phyloP scores from a whole-genome alignment of 1,284 basidiomycete species.

The Cryptococcus deneoformans region DNA sequence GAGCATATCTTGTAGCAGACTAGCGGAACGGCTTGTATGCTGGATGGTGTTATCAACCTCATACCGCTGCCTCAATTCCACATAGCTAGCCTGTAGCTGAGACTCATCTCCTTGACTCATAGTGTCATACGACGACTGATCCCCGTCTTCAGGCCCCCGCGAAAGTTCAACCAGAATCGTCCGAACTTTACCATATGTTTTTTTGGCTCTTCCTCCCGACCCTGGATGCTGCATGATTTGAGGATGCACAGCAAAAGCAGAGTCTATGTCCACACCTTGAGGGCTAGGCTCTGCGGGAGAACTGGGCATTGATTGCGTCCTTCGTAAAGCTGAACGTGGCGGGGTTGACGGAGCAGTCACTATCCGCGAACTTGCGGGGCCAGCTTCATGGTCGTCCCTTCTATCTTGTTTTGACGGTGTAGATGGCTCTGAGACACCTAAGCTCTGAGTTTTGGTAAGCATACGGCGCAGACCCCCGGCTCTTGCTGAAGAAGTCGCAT shows the following conservation, averaged over 20 bases:
- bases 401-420: not conserved
- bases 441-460: constrained; percentile 41
- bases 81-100: constrained; percentile 32
- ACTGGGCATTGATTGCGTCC: constrained; percentile 15
- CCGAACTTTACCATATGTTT: constrained; percentile 34
- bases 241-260: not conserved
- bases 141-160: not conserved
- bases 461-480: constrained; percentile 25
- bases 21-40: constrained; percentile 16
- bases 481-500: not conserved
- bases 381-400: not conserved
- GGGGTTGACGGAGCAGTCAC: constrained; percentile 13
- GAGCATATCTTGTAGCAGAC: constrained; percentile 21
- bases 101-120: constrained; percentile 2
- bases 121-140: not conserved
- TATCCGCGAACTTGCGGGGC: constrained; percentile 6
- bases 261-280: not conserved
- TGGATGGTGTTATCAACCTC: constrained; percentile 35
- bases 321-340: not conserved
- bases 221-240: constrained; percentile 4
- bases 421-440: constrained; percentile 14
- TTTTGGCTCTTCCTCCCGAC: constrained; percentile 25
- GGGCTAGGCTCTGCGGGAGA: constrained; percentile 13
- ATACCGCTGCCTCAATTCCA: constrained; percentile 39
- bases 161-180: constrained; percentile 20